Evolutionary conservation across 106 monocot genomes (phyloP).

Genomic region (Cymbidium sinense): DNA sequence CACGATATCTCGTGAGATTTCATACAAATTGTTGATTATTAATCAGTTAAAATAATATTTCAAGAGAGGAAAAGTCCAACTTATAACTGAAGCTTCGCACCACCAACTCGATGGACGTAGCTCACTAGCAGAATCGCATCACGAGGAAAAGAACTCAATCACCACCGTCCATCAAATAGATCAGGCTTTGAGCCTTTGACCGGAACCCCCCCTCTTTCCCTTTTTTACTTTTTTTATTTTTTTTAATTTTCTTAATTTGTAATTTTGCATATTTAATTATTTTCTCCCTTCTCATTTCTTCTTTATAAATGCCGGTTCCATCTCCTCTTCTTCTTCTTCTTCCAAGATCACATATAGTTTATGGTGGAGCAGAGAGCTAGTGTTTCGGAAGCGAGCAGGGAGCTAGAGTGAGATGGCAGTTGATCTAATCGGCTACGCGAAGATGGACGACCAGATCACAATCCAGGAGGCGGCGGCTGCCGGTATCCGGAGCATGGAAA

Average conservation of each 20-base stretch:
- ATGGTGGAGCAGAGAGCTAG: neutral
- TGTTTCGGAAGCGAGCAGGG: neutral
- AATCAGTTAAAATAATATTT: too few species aligned
- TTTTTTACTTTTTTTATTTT: neutral
- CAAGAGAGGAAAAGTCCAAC: neutral
- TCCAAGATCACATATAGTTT: neutral
- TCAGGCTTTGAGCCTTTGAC: neutral
- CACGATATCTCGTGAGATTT: too few species aligned
- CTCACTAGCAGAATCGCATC: neutral
- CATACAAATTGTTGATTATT: too few species aligned
- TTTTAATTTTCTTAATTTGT: neutral
- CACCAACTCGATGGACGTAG: neutral
- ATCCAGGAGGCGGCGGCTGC: conserved; percentile 52
- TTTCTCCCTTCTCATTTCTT: neutral
- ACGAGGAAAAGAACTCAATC: conserved; percentile 4
- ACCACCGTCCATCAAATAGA: neutral
- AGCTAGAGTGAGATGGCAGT: conserved; percentile 19
- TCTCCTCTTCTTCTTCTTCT: conserved; percentile 4
- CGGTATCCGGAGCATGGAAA: conserved; percentile 54
- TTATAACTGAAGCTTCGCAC: conserved; percentile 6
- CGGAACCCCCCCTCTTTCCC: neutral
- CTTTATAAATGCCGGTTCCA: conserved; percentile 1
- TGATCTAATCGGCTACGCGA: conserved; percentile 28
- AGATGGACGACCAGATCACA: conserved; percentile 43
- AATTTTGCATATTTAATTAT: neutral